phyloP scores from a whole-genome alignment of 2,329 filamentous ascomycete genomes.

The Diplodia scrobiculata region DNA sequence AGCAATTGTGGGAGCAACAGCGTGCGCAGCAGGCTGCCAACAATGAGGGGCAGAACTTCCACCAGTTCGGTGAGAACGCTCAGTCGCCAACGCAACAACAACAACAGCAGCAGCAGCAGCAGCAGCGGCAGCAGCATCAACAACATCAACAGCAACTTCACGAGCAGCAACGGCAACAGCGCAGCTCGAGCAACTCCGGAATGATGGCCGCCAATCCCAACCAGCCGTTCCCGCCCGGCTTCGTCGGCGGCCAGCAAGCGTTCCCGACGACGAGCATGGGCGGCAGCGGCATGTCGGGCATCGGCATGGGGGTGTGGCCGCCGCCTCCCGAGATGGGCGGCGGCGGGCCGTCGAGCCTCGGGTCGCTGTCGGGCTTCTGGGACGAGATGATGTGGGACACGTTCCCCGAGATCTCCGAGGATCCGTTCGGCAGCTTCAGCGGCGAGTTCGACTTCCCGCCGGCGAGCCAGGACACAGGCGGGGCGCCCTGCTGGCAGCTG shows the following conservation, averaged over 20 bases:
- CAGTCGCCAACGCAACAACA: neutral
- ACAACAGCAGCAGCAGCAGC: conserved; percentile 25
- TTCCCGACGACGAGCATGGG: conserved; percentile 8
- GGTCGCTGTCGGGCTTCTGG: conserved; percentile 42
- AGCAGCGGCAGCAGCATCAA: neutral
- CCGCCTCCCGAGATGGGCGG: conserved; percentile 17
- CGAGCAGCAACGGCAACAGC: neutral
- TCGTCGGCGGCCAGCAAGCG: conserved; percentile 10
- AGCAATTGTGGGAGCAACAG: conserved; percentile 8
- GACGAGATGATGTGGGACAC: conserved; percentile 50
- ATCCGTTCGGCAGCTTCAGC: conserved; percentile 41
- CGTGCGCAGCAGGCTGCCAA: neutral
- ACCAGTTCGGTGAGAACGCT: neutral
- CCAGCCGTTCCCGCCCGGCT: neutral
- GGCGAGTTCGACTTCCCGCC: conserved; percentile 38
- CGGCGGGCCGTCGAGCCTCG: conserved; percentile 33
- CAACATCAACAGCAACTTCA: neutral
- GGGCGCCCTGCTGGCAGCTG: conserved; percentile 36
- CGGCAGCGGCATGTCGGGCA: conserved; percentile 29
- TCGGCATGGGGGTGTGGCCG: conserved; percentile 32
- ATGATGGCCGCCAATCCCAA: conserved; percentile 22
- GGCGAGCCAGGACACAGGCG: conserved; percentile 29
- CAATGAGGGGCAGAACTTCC: neutral
- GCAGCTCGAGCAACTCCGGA: conserved; percentile 26
- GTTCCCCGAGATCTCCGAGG: conserved; percentile 44